Base-by-base conservation (phyloP, 805 yeast species). In the Wickerhamomyces bovis region DNA sequence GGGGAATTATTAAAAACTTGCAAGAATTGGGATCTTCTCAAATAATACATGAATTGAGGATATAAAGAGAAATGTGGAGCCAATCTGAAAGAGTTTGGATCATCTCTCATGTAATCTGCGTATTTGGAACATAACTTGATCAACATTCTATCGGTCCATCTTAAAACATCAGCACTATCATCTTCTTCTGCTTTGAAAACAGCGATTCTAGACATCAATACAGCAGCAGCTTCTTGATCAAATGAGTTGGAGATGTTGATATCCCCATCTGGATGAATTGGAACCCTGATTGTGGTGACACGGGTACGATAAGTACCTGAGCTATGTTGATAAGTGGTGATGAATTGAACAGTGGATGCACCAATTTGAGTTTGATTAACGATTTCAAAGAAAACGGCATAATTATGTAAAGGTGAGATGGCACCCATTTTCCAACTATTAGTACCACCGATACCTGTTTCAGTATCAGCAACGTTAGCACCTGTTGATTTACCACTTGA, bases 141-240 rank as follows among this genome's bases (percentile, higher is more conserved):
- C 61, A 94, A 74, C 70, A 87, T 85, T 57, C 95, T 81, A 70
- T 94, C 99, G 51, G 89, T 83, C 97, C 97, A 92, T 66, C 96
- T 76, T 61, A 90, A 76, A 20, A 92, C 86, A 64, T 92, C 98
- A 13, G 95, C 90, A 39, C 94, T 94, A 58, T 89, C 96, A 60
- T 89, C 96, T 22, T 85, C 77, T 53, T 78, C 78, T 9, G 82
- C 78, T 65, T 89, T 89, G 74, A 78, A 84, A 40, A 92, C 89
- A 11, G 97, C 94, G 45, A 92, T 77, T 63, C 98, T 77, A 2
- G 97, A 85, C 83, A 92, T 84, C 49, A 90, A 71, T 1, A 90
- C 97, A 15, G 97, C 95, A 3, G 99, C 97, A 12, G 97, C 96
- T 68, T 94, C 98, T 73, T 94, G 98, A 69, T 94, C 99, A 65